A percentile compares a stretch with the other conserved stretches of the same genome.
These are phyloP conservation scores for Cercospora canescens DNA, from an alignment of 2,329 filamentous ascomycete species.

Conservation along the genomic window DNA sequence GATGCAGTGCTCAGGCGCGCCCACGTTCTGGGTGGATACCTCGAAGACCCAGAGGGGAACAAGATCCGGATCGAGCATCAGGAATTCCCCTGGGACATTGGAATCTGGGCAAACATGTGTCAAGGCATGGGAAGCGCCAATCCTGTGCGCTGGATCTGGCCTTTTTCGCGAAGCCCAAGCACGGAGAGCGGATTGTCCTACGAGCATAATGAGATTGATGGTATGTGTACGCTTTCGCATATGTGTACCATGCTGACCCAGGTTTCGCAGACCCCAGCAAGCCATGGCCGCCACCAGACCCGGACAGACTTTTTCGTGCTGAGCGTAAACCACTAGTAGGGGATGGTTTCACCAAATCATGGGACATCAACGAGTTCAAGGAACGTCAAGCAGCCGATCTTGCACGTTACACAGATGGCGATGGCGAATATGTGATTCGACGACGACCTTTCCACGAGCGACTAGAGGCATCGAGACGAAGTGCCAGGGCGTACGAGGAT, in stretches of 20 bases:
- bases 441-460: slow-evolving; percentile 46
- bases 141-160: slow-evolving; percentile 67
- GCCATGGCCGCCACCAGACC: slow-evolving; percentile 54
- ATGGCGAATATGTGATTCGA: slow-evolving; percentile 37
- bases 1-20: slow-evolving; percentile 47
- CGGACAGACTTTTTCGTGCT: slow-evolving; percentile 45
- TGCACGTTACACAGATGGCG: slow-evolving; percentile 37
- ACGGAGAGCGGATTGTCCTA: slow-evolving; percentile 58
- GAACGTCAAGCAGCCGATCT: slow-evolving; percentile 55
- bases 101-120: slow-evolving; percentile 70
- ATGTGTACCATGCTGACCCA: slow-evolving; percentile 37
- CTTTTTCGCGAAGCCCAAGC: slow-evolving; percentile 57
- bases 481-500: slow-evolving; percentile 25
- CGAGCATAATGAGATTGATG: slow-evolving; percentile 77
- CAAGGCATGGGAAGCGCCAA: slow-evolving; percentile 74
- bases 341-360: slow-evolving; percentile 41
- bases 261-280: slow-evolving; percentile 33
- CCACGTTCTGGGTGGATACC: slow-evolving; percentile 55
- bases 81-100: slow-evolving; percentile 81
- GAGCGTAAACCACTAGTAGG: slow-evolving; percentile 27
- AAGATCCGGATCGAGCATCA: slow-evolving; percentile 60
- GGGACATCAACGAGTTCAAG: slow-evolving; percentile 55
- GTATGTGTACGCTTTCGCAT: slow-evolving; percentile 43
- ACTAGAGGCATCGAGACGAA: slow-evolving; percentile 25
- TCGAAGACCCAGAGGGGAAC: slow-evolving; percentile 57